A percentile compares a stretch with the other conserved stretches of the same genome.
phyloP scores from a whole-genome alignment of 164 flowering plant genomes.

The Tetracentron sinense region DNA sequence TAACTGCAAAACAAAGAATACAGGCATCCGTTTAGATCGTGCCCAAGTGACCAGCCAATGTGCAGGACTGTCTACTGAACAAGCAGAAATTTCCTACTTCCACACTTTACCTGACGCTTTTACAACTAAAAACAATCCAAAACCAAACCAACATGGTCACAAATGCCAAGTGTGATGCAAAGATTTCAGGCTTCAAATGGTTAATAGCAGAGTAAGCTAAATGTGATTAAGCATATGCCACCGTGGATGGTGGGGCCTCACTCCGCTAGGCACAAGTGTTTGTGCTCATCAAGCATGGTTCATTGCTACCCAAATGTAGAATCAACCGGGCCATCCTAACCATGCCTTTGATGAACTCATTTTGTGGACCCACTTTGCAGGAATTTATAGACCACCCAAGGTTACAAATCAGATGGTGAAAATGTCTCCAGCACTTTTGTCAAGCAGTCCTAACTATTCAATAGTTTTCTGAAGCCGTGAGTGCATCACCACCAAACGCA shows the following conservation, averaged over 20 bases:
- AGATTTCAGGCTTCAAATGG: background rate
- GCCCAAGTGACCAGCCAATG: background rate
- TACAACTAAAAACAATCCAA: background rate
- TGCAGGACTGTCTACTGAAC: background rate
- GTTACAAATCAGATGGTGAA: too few species aligned
- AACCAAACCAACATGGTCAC: background rate
- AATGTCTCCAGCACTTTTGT: too few species aligned
- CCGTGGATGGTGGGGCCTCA: background rate
- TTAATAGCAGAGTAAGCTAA: too few species aligned
- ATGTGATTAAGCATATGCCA: background rate
- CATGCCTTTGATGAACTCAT: too few species aligned
- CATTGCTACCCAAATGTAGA: too few species aligned
- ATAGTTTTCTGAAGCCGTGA: too few species aligned
- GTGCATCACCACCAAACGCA: background rate
- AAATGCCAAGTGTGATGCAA: background rate
- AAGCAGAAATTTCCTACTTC: background rate
- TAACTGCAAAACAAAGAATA: conserved; percentile 21
- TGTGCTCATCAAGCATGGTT: too few species aligned
- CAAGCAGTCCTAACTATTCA: too few species aligned
- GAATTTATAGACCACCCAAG: background rate
- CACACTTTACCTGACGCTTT: too few species aligned
- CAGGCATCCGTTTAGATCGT: background rate
- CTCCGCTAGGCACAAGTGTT: too few species aligned
- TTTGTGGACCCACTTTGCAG: too few species aligned
- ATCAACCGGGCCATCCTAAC: too few species aligned